Base-by-base conservation (phyloP, 1,139 yeast species). In the Nematodospora anomalae region DNA sequence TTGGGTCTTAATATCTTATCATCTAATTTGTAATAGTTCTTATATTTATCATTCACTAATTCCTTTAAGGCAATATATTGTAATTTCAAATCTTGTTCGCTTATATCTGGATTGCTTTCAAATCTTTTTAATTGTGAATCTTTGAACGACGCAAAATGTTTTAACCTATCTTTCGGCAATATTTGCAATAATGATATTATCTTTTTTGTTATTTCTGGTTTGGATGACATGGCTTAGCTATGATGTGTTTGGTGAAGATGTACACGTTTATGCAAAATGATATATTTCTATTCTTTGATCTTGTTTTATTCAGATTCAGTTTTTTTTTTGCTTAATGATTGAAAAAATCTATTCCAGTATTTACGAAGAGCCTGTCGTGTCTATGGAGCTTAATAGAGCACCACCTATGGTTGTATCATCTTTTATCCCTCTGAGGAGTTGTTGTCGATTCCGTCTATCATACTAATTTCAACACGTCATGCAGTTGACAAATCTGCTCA, bases 1-100 rank as follows among this genome's bases (percentile, higher is more conserved):
- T 82, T 80, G 21, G 97, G 97, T 48, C 62, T 70, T 51, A 78
- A 62, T 44, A 89, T 61, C 57, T 83, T 83, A 36, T 80, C 83
- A 42, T 80, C 82, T 26, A 81, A 70, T 45, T 73, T 66, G 55
- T 83, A 84, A 52, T 79, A 77, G 43, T 76, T 74, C 52, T 69
- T 72, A 63, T 81, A 82, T 53, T 80, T 80, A 55, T 80, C 81
- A 45, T 71, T 74, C 37, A 74, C 73, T 45, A 84, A 61, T 49
- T 75, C 78, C 37, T 80, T 67, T 41, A 83, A 61, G 3, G 89
- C 74, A 36, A 66, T 62, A 44, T 75, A 76, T 56, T 83, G 90
- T 44, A 79, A 77, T 39, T 71, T 67, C 40, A 83, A 61, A 45
- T 80, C 77, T 24, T 69, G 68, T 35, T 76, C 83, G 14, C 60